These are phyloP conservation scores for Hymenoscyphus repandus DNA, from an alignment of 2,329 filamentous ascomycete species.

Conservation along the genomic window DNA sequence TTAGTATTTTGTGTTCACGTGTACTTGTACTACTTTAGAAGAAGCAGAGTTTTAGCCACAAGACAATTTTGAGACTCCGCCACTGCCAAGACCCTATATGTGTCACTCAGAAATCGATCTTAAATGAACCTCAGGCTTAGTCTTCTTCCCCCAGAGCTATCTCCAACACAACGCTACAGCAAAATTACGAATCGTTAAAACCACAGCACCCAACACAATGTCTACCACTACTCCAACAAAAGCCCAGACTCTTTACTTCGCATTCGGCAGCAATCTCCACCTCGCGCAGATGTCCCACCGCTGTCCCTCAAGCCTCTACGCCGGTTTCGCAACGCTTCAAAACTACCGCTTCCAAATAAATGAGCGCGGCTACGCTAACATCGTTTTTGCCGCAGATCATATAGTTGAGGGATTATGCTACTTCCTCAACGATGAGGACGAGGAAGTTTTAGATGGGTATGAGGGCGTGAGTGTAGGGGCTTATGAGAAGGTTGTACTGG, in stretches of 20 bases:
- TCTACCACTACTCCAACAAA: no score
- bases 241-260: conserved; percentile 67
- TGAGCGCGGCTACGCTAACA: conserved; percentile 61
- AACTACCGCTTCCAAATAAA: conserved; percentile 64
- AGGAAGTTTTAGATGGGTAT: conserved; percentile 43
- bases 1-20: no score
- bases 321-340: conserved; percentile 46
- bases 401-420: background rate
- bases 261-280: conserved; percentile 67
- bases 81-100: no score
- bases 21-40: no score
- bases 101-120: no score
- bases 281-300: conserved; percentile 57
- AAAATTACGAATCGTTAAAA: no score
- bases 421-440: background rate
- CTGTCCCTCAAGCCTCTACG: conserved; percentile 48
- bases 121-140: no score
- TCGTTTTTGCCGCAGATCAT: conserved; percentile 30
- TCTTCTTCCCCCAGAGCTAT: no score
- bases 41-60: no score
- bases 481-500: conserved; percentile 50
- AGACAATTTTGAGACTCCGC: no score
- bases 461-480: conserved; percentile 55
- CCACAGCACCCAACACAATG: no score
- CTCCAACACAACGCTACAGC: no score